Base-by-base conservation (phyloP, 805 yeast genomes). In the Naumovozyma dairenensis region DNA sequence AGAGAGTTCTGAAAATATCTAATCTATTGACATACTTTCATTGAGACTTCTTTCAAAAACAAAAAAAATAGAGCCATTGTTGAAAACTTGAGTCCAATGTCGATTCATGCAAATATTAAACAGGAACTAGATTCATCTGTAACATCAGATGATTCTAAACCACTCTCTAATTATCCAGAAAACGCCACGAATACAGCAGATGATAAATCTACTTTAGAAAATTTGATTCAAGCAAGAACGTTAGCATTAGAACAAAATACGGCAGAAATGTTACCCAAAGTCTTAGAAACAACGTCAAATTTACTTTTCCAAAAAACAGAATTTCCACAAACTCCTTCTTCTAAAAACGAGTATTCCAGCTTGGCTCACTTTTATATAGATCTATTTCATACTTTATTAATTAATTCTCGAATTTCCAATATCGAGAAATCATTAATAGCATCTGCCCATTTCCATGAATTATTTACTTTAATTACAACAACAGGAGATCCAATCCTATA, bases 341-440 rank as follows among this genome's bases (percentile, higher is more conserved):
- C 26, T 5, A 24, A 14, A 12, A 33, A 33, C 10, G 24, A 31
- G 19, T 36, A 36, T 24, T 37, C 39, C 21, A 40, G 30, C 17
- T 28, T 51, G 14, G 41, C 46, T 6, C 45, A 47, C 17, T 54
- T 55, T 29, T 48, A 45, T 17, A 28, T 48, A 3, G 38, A 41
- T 26, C 31, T 53, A 33, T 39, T 54, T 14, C 32, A 46, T 19
- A 58, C 54, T 25, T 43, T 46, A 15, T 40, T 55, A 19, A 35
- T 50, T 28, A 53, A 53, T 31, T 34, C 32, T 4, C 31, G 36
- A 24, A 47, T 53, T 10, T 37, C 46, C 7, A 25, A 38, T 1
- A 46, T 44, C 24, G 60, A 57, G 20, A 51, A 51, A 35, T 59
- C 59, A 6, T 50, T 54, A 24, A 48, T 57, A 29, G 53, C 53